These are phyloP conservation scores for Phoenix dactylifera DNA, from an alignment of 176 grass and related monocot species.

Conservation along the genomic window DNA sequence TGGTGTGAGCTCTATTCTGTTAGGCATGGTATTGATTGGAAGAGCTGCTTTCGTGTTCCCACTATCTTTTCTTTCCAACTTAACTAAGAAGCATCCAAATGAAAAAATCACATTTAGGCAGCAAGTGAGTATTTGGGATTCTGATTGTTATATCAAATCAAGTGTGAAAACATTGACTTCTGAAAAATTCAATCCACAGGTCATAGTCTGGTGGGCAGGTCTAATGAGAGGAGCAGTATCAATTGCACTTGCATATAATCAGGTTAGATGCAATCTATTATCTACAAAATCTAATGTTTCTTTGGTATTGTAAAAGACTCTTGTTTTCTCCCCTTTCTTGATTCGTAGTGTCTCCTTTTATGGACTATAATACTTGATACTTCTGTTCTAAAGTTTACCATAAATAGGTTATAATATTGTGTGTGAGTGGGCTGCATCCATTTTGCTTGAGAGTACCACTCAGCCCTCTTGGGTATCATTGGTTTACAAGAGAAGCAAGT, in stretches of 20 bases:
- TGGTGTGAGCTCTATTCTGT: conserved; percentile 60
- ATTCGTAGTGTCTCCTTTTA: too few relatives aligned
- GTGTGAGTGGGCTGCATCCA: too few relatives aligned
- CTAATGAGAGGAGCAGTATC: conserved; percentile 99
- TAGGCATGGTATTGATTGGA: conserved; percentile 84
- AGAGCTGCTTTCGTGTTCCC: conserved; percentile 89
- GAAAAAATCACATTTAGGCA: conserved; percentile 84
- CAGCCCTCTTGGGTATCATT: too few relatives aligned
- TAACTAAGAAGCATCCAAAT: conserved; percentile 45
- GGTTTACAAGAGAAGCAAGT: too few relatives aligned
- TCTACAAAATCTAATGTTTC: background rate
- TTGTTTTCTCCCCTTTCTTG: too few relatives aligned
- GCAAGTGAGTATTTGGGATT: conserved; percentile 39
- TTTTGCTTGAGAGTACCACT: too few relatives aligned
- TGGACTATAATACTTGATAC: too few relatives aligned
- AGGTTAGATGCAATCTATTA: conserved; percentile 42
- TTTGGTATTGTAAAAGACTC: too few relatives aligned
- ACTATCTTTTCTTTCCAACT: conserved; percentile 67
- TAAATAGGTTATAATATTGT: too few relatives aligned
- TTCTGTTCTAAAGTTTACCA: too few relatives aligned
- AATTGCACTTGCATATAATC: conserved; percentile 98
- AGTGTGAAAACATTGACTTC: too few relatives aligned
- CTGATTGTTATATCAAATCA: background rate
- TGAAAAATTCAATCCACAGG: conserved; percentile 17
- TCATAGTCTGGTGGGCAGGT: conserved; percentile 95